Evolutionary conservation across 148 eudicot species (phyloP), one percentile per base, ranked within the genome.

Genomic region (Heliosperma pusillum): DNA sequence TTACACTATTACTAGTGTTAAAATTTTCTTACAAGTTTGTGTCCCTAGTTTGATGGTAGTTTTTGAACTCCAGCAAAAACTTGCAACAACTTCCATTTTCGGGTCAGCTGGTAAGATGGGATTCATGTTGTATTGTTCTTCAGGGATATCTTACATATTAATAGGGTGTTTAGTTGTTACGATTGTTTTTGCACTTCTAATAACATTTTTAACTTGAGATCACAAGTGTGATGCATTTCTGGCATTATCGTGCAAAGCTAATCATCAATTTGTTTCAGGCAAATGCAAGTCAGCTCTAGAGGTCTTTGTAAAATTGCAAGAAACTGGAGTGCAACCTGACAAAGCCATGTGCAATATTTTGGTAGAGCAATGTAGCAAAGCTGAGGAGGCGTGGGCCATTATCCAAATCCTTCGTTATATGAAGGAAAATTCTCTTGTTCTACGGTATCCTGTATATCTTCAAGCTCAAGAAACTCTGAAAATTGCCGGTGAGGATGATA

Each of bases 281-380:
- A 93, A 89, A 79, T 85, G 73, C 77, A 66, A 74, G 69, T 84
- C 86, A 78, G 90, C 85, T 73, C 63, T 93, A 59, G 91, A 87
- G 77, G 84, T 93, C 58, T 90, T 93, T 64, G 67, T 60, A 72
- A 90, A 83, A 81, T 90, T 89, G 97, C 93, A 87, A 86, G 96
- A 88, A 21, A 86, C 91, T 61, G 90, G 89, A 36, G 89, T 84
- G 52, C 88, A 74, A 53, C 97, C 97, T 74, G 97, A 93, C 79
- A 93, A 93, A 82, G 91, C 97, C 40, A 78, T 91, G 33, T 93
- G 97, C 83, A 93, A 93, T 78, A 93, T 90, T 76, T 71, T 93
- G 83, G 82, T 90, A 59, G 90, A 89, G 74, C 85, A 85, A 44
- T 90, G 85, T 69, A 81, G 93, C 82, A 89, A 80, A 76, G 79